Percentiles rank a stretch among this genome's conserved stretches.
Evolutionary conservation across 225 moss, liverwort and hornwort species (phyloP).

Genomic region (Straminergon stramineum): DNA sequence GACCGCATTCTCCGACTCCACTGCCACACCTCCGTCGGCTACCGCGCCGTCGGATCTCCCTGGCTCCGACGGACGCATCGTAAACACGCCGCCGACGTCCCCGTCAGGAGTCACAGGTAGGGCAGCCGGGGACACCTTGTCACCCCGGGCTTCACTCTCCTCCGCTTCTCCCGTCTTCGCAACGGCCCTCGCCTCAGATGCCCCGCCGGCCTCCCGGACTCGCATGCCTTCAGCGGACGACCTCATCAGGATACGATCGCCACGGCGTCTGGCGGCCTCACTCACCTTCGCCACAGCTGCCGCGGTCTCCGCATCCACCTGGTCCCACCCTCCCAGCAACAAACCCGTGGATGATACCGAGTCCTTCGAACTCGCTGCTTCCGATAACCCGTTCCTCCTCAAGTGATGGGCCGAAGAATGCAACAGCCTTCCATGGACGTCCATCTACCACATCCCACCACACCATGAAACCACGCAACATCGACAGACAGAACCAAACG

Average conservation of each 20-base stretch:
- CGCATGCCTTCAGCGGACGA: not conserved
- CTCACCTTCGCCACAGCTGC: constrained; percentile 57
- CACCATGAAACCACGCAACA: not conserved
- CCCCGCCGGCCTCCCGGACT: not conserved
- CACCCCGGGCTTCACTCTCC: not conserved
- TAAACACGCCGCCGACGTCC: not conserved
- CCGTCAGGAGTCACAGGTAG: not conserved
- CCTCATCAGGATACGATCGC: constrained; percentile 47
- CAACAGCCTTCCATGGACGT: not conserved
- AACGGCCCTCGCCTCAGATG: not conserved
- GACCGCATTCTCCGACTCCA: not conserved
- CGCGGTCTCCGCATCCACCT: constrained; percentile 53
- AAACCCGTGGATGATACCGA: constrained; percentile 21
- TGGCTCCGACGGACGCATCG: not conserved
- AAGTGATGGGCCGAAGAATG: not conserved
- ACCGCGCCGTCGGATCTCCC: not conserved
- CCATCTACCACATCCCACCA: constrained; percentile 12
- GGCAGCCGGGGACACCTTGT: not conserved
- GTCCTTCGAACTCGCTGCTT: constrained; percentile 4
- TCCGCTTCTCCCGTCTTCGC: not conserved
- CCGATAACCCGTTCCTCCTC: constrained; percentile 36
- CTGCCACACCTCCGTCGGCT: not conserved
- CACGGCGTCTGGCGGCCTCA: constrained; percentile 59
- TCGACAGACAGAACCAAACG: not conserved
- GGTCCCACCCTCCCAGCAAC: constrained; percentile 35